A percentile compares a stretch with the other conserved stretches of the same genome.
Conservation (phyloP, 805 yeast species). For the Candida takata region DNA sequence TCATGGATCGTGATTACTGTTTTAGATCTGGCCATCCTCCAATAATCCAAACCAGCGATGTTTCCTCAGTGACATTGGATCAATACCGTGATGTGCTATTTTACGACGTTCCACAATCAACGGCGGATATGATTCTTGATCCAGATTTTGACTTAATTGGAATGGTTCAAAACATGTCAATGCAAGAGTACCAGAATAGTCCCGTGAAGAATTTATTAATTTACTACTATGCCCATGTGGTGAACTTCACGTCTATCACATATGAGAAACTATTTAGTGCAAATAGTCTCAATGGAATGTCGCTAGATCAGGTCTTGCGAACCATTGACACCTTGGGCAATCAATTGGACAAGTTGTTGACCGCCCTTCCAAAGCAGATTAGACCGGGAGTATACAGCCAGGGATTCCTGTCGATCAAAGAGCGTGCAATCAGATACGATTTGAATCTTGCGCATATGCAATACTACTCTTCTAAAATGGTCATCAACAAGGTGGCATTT, state of each 20-base stretch:
- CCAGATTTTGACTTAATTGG: slow-evolving; percentile 4
- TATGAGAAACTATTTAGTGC: slow-evolving; percentile 19
- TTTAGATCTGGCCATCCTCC: slow-evolving; percentile 45
- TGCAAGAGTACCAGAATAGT: slow-evolving; percentile 1
- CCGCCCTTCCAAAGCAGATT: neutral
- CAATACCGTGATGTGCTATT: slow-evolving; percentile 10
- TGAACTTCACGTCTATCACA: slow-evolving; percentile 12
- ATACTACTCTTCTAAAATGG: slow-evolving; percentile 14
- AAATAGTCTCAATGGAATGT: slow-evolving; percentile 13
- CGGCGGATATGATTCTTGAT: slow-evolving; percentile 4
- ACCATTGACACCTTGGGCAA: slow-evolving; percentile 13
- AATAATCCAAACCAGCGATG: slow-evolving; percentile 34
- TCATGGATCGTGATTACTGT: slow-evolving; percentile 38
- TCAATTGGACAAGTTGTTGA: slow-evolving; percentile 8
- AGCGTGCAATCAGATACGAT: slow-evolving; percentile 6
- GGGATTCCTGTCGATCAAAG: neutral
- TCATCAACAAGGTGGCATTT: slow-evolving; percentile 23
- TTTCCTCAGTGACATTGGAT: slow-evolving; percentile 14
- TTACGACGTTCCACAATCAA: slow-evolving; percentile 1
- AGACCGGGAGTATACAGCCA: slow-evolving; percentile 10
- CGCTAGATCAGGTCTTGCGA: slow-evolving; percentile 10
- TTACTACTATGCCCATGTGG: slow-evolving; percentile 7
- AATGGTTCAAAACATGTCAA: neutral
- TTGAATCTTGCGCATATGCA: slow-evolving; percentile 14
- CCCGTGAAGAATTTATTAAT: slow-evolving; percentile 8